Conservation (phyloP, 1,139 yeast genomes). For the Saccharomyces hybrid region DNA sequence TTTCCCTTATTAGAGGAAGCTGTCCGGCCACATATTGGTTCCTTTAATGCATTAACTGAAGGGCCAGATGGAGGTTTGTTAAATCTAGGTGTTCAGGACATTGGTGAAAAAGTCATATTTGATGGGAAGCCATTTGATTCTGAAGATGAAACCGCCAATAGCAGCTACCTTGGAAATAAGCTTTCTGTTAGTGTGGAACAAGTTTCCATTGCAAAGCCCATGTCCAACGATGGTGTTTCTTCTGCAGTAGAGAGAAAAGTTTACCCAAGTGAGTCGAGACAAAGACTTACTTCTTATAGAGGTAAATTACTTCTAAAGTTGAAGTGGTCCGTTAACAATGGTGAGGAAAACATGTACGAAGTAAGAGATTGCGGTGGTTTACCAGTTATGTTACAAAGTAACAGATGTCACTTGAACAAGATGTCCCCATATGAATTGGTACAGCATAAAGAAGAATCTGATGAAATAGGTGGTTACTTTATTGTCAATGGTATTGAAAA, state of each 20-base stretch:
- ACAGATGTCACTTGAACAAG: conserved; percentile 83
- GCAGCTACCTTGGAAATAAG: conserved; percentile 72
- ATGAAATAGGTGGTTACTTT: conserved; percentile 94
- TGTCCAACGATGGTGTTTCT: conserved; percentile 68
- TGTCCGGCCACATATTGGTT: conserved; percentile 89
- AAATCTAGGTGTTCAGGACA: conserved; percentile 79
- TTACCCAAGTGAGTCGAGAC: conserved; percentile 87
- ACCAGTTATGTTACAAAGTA: conserved; percentile 84
- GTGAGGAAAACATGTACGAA: conserved; percentile 65
- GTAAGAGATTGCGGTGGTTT: conserved; percentile 86
- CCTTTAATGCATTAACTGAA: conserved; percentile 89
- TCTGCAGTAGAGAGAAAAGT: conserved; percentile 59
- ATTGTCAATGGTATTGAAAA: conserved; percentile 95
- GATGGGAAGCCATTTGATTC: conserved; percentile 47
- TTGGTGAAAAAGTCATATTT: conserved; percentile 76
- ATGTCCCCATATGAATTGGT: conserved; percentile 79
- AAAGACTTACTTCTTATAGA: conserved; percentile 70
- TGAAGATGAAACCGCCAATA: conserved; percentile 15
- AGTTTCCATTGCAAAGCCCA: conserved; percentile 81
- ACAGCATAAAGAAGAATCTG: conserved; percentile 76
- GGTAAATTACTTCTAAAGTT: conserved; percentile 71
- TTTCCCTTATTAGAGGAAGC: conserved; percentile 82
- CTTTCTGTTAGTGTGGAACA: conserved; percentile 71
- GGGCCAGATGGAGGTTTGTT: conserved; percentile 80
- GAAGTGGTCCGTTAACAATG: conserved; percentile 79